Conservation (phyloP, 305 asterid species). For the Petunia hybrid region DNA sequence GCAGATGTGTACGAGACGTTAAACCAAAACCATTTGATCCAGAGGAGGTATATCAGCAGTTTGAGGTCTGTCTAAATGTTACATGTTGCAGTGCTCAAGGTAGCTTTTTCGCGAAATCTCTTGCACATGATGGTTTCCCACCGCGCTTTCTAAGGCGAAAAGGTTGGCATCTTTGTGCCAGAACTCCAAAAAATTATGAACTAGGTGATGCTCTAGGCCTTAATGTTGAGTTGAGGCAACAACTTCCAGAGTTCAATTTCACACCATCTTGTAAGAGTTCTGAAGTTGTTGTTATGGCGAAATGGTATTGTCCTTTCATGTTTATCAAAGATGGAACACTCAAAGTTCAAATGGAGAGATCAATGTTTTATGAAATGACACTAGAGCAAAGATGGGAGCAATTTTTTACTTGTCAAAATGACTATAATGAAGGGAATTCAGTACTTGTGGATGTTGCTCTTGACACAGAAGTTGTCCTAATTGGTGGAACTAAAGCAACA, state of each 20-base stretch:
- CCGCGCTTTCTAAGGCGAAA: conserved; percentile 29
- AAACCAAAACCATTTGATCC: conserved; percentile 70
- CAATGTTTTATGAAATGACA: conserved; percentile 60
- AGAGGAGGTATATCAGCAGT: conserved; percentile 59
- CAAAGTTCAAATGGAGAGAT: conserved; percentile 51
- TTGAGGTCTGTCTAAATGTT: conserved; percentile 46
- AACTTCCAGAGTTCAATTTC: conserved; percentile 46
- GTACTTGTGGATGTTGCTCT: conserved; percentile 49
- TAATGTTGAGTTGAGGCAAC: conserved; percentile 50
- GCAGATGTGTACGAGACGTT: conserved; percentile 50
- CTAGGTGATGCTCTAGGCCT: conserved; percentile 56
- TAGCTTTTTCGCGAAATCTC: conserved; percentile 48
- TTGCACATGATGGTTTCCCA: conserved; percentile 54
- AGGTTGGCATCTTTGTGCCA: conserved; percentile 32
- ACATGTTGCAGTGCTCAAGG: conserved; percentile 33
- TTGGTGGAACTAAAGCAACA: conserved; percentile 47
- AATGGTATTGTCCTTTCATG: conserved; percentile 69
- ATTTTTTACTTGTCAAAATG: conserved; percentile 46
- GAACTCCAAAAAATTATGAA: conserved; percentile 45
- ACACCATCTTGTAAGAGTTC: conserved; percentile 34
- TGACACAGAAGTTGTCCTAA: conserved; percentile 50
- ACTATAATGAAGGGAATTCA: conserved; percentile 26
- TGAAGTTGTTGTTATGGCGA: conserved; percentile 51
- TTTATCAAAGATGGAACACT: conserved; percentile 60
- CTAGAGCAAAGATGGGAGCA: conserved; percentile 72